Evolutionary conservation across 306 rosid genomes (phyloP).

Genomic region (Morella rubra): DNA sequence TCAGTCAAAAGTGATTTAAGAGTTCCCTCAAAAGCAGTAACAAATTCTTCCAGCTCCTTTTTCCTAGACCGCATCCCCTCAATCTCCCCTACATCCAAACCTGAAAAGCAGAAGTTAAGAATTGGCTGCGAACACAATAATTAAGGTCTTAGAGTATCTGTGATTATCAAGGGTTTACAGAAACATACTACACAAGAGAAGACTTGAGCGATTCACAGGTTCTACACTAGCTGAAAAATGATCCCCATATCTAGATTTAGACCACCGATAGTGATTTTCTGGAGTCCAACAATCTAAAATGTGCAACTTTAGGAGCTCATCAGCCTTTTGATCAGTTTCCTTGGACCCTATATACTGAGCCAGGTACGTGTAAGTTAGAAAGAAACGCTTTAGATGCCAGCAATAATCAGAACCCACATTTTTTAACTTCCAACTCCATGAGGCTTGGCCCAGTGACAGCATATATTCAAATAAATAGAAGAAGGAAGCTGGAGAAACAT

Average conservation of each 20-base stretch:
- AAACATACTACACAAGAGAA: conserved; percentile 61
- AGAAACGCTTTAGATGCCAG: conserved; percentile 13
- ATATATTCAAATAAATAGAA: conserved; percentile 12
- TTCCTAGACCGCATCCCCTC: conserved; percentile 55
- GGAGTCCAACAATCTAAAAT: conserved; percentile 86
- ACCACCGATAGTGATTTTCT: conserved; percentile 82
- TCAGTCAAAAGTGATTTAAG: conserved; percentile 48
- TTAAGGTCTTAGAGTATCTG: not conserved
- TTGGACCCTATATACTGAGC: conserved; percentile 78
- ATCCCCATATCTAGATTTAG: conserved; percentile 78
- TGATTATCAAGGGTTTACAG: conserved; percentile 17
- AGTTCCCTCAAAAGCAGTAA: conserved; percentile 49
- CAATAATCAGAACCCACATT: conserved; percentile 9
- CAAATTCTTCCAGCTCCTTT: conserved; percentile 58
- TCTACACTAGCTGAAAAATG: conserved; percentile 76
- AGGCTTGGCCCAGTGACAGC: not conserved
- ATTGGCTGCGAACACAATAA: conserved; percentile 12
- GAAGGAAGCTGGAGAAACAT: conserved; percentile 35
- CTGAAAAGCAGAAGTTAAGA: conserved; percentile 37
- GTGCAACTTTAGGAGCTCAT: conserved; percentile 58
- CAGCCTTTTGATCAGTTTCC: conserved; percentile 79
- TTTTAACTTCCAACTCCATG: conserved; percentile 15
- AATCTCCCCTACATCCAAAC: conserved; percentile 62
- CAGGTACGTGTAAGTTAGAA: conserved; percentile 14
- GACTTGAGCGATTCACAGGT: conserved; percentile 49